Percentiles rank a stretch among this genome's conserved stretches.
Conservation (phyloP, 2,329 filamentous ascomycete species). For the Blumeria graminis region DNA sequence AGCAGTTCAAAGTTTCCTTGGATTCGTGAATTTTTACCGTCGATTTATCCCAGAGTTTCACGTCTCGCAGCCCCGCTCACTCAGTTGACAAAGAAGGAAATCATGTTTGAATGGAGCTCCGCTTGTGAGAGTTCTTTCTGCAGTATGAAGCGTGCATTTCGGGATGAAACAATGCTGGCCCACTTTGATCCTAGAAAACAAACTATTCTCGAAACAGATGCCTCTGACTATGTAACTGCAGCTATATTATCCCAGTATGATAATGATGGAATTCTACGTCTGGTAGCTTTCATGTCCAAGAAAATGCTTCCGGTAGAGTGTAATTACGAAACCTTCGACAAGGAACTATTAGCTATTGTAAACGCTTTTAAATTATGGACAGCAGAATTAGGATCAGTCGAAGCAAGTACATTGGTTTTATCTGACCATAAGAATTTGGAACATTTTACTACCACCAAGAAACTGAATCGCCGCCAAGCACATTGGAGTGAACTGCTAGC, state of each 20-base stretch:
- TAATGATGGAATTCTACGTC: background rate
- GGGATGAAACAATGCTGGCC: background rate
- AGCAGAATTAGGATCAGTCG: background rate
- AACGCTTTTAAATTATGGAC: background rate
- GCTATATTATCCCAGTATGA: background rate
- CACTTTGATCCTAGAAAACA: background rate
- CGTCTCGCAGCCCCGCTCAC: background rate
- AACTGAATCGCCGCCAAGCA: background rate
- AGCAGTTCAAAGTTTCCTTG: background rate
- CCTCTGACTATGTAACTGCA: background rate
- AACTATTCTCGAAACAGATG: background rate
- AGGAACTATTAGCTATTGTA: background rate
- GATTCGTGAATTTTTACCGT: background rate
- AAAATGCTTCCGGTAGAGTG: background rate
- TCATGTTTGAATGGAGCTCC: background rate
- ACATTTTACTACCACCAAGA: background rate
- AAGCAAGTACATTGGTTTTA: background rate
- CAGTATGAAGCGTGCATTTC: background rate
- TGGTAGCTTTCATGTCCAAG: background rate
- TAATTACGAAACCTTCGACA: background rate
- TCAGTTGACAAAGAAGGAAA: background rate
- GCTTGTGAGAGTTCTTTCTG: background rate
- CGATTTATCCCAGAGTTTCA: background rate
- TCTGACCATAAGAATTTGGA: background rate
- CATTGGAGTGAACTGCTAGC: background rate